Base-by-base conservation (phyloP, 805 yeast genomes). In the Hermanozyma aechmeae region DNA sequence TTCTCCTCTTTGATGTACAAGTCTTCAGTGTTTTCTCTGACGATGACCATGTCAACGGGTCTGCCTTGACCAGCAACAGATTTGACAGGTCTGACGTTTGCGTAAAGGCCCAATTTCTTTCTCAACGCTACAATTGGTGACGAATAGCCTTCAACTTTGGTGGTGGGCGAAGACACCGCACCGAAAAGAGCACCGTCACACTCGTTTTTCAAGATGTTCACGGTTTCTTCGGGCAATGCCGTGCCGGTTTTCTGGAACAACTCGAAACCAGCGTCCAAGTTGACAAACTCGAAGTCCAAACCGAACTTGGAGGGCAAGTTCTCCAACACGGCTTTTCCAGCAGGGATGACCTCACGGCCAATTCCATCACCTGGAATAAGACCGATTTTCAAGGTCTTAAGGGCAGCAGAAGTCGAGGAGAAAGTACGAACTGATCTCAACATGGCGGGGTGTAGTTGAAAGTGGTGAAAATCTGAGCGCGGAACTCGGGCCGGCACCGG, bases 61-160 rank as follows among this genome's bases (percentile, higher is more conserved):
- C 85, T 76, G 42, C 84, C 87, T 31, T 75, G 68, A 30, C 87
- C 89, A 23, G 73, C 78, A 23, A 87, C 96, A 29, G 92, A 79
- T 63, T 92, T 92, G 44, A 92, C 97, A 4, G 98, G 98, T 57
- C 98, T 81, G 29, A 92, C 96, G 47, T 92, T 92, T 46, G 98
- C 98, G 56, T 82, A 92, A 30, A 92, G 68, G 6, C 95, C 96
- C 59, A 92, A 52, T 59, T 82, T 83, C 73, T 89, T 92, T 67
- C 98, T 80, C 51, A 92, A 70, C n/a, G 97, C 97, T 31, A 92
- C 98, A 56, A 92, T 89, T 45, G 98, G 98, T 17, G 97, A 89
- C 13, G 96, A 87, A 66, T 92, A 92, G 30, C 98, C 98, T 26
- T 72, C 92, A 26, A 92, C 97, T 61, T 86, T 86, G 46, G 79